These are phyloP conservation scores for Bolboschoenoplectus hybrid DNA, from an alignment of 202 grass and related monocot genomes.

Conservation along the genomic window DNA sequence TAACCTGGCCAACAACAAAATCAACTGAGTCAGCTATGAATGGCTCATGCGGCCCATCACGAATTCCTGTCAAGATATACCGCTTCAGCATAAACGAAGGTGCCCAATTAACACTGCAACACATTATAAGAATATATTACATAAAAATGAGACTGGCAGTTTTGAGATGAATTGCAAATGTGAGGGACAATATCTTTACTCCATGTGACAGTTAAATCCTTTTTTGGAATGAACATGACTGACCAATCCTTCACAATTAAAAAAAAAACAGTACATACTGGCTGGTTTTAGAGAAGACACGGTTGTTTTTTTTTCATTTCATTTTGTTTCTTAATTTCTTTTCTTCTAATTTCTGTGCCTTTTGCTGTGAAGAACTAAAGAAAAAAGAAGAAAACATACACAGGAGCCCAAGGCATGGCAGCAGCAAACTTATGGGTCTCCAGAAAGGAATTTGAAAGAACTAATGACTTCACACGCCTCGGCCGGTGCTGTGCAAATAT, in stretches of 20 bases:
- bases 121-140: slow-evolving; percentile 17
- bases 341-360: slow-evolving; percentile 4
- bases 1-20: slow-evolving; percentile 92
- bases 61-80: slow-evolving; percentile 92
- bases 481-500: slow-evolving; percentile 93
- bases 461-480: slow-evolving; percentile 88
- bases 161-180: not conserved
- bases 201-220: not conserved
- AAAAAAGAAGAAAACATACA: slow-evolving; percentile 63
- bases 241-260: not conserved
- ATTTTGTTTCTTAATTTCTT: slow-evolving; percentile 26
- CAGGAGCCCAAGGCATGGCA: slow-evolving; percentile 93
- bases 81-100: slow-evolving; percentile 99
- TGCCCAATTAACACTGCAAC: slow-evolving; percentile 92
- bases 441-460: slow-evolving; percentile 93
- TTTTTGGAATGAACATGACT: not conserved
- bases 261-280: not conserved
- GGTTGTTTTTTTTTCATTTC: not conserved
- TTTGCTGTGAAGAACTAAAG: not conserved
- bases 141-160: slow-evolving; percentile 38
- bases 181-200: not conserved
- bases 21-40: slow-evolving; percentile 97
- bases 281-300: not conserved
- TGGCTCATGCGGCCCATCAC: slow-evolving; percentile 88
- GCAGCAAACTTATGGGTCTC: slow-evolving; percentile 92